Conservation (phyloP, 768 basidiomycete genomes). For the Scleroderma bovista region DNA sequence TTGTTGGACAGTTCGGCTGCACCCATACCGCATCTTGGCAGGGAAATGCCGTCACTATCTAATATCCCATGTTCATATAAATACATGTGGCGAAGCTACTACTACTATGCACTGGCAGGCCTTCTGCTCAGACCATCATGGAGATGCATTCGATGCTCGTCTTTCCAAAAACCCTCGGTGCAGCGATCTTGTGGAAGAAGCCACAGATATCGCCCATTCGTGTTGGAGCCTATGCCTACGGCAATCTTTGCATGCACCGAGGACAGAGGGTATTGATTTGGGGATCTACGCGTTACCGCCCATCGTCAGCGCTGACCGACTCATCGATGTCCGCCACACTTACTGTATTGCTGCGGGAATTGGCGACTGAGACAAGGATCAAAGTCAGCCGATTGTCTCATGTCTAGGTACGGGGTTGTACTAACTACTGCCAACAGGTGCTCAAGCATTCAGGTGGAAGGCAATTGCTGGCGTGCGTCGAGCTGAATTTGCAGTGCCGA, state of each 20-base stretch:
- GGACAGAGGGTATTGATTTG: slow-evolving; percentile 33
- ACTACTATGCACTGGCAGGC: too few species aligned
- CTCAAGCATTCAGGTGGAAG: slow-evolving; percentile 47
- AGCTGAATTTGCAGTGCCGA: slow-evolving; percentile 66
- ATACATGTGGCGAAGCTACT: too few species aligned
- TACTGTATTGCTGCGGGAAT: slow-evolving; percentile 67
- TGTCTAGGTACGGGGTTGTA: slow-evolving; percentile 6
- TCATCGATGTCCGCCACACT: slow-evolving; percentile 23
- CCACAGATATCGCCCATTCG: too few species aligned
- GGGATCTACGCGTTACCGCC: slow-evolving; percentile 25
- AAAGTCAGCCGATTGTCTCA: slow-evolving; percentile 17
- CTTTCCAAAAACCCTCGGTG: too few species aligned
- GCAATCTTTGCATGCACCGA: slow-evolving; percentile 13
- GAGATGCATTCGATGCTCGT: too few species aligned
- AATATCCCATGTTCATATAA: too few species aligned
- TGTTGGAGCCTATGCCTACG: neutral
- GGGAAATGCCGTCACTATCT: too few species aligned
- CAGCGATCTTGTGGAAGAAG: neutral
- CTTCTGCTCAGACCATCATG: too few species aligned
- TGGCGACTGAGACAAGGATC: slow-evolving; percentile 43
- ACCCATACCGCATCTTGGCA: too few species aligned
- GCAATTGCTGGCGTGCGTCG: slow-evolving; percentile 54
- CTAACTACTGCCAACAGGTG: slow-evolving; percentile 79
- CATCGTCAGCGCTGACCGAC: slow-evolving; percentile 10
- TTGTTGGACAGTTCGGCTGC: too few species aligned